Conservation (phyloP, 164 flowering plant species). For the Magnolia kwangsiensis region DNA sequence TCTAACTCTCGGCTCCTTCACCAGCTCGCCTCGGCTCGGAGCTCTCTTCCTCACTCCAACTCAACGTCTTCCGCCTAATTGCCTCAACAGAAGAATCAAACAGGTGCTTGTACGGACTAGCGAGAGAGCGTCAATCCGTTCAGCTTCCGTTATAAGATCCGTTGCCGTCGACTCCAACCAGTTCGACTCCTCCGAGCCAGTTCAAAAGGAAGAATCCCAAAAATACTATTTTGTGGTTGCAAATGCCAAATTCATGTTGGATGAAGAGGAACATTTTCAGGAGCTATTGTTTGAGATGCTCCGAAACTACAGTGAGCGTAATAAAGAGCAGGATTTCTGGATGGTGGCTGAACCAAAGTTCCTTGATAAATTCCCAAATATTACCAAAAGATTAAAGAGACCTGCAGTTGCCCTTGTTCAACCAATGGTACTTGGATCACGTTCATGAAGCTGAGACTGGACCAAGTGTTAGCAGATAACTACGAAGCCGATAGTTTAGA, state of each 20-base stretch:
- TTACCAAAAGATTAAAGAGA: constrained; percentile 65
- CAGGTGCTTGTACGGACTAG: neutral
- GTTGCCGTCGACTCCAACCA: constrained; percentile 44
- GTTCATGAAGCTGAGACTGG: constrained; percentile 96
- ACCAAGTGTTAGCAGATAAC: constrained; percentile 69
- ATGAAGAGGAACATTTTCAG: constrained; percentile 94
- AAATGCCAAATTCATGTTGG: constrained; percentile 96
- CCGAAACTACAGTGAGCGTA: constrained; percentile 57
- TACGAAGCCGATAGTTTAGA: constrained; percentile 73
- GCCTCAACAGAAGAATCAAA: neutral
- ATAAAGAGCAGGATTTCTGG: constrained; percentile 86
- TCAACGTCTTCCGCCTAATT: neutral
- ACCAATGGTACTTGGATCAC: constrained; percentile 93
- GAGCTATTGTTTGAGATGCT: constrained; percentile 78
- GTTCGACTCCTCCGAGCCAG: constrained; percentile 28
- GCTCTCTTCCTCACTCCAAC: neutral
- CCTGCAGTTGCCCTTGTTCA: constrained; percentile 98
- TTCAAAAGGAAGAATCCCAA: constrained; percentile 27
- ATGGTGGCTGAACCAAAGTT: constrained; percentile 93
- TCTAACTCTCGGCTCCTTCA: constrained; percentile 18
- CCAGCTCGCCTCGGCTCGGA: constrained; percentile 10
- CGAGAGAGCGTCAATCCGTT: neutral
- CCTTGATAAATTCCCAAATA: constrained; percentile 78
- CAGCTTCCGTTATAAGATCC: constrained; percentile 26
- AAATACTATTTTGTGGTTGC: constrained; percentile 85